phyloP scores from a whole-genome alignment of 805 yeast genomes.

The Starmera caribaea region DNA sequence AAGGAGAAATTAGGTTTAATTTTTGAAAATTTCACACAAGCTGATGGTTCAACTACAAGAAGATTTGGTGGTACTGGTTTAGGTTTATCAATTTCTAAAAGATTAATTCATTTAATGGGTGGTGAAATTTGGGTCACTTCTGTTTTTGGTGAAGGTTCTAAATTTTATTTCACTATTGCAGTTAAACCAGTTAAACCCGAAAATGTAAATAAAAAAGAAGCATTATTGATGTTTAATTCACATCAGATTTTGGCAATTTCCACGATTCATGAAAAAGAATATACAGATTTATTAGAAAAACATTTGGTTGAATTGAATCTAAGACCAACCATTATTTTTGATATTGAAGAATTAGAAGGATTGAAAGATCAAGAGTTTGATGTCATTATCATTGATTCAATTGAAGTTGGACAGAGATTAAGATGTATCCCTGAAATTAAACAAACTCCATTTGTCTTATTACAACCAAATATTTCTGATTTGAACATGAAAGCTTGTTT shows the following conservation, averaged over 20 bases:
- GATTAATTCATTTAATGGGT: conserved; percentile 83
- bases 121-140: conserved; percentile 91
- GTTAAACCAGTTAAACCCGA: conserved; percentile 62
- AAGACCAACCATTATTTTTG: conserved; percentile 48
- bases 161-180: conserved; percentile 71
- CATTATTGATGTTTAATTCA: conserved; percentile 58
- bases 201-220: conserved; percentile 54
- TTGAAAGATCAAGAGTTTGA: conserved; percentile 51
- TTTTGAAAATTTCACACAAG: conserved; percentile 86
- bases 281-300: conserved; percentile 39
- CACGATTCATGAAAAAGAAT: conserved; percentile 46
- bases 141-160: conserved; percentile 70
- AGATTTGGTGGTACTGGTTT: conserved; percentile 92
- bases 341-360: conserved; percentile 43
- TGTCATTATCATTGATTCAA: conserved; percentile 72
- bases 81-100: conserved; percentile 81
- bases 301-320: conserved; percentile 47
- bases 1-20: conserved; percentile 77
- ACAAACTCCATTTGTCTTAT: conserved; percentile 73
- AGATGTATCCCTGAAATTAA: conserved; percentile 68
- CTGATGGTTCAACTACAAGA: conserved; percentile 88
- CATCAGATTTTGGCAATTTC: conserved; percentile 66
- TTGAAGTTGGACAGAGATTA: conserved; percentile 62
- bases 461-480: conserved; percentile 67
- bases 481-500: conserved; percentile 74